Base-by-base conservation (phyloP, 2,329 filamentous ascomycete genomes). In the Talaromyces sp. region DNA sequence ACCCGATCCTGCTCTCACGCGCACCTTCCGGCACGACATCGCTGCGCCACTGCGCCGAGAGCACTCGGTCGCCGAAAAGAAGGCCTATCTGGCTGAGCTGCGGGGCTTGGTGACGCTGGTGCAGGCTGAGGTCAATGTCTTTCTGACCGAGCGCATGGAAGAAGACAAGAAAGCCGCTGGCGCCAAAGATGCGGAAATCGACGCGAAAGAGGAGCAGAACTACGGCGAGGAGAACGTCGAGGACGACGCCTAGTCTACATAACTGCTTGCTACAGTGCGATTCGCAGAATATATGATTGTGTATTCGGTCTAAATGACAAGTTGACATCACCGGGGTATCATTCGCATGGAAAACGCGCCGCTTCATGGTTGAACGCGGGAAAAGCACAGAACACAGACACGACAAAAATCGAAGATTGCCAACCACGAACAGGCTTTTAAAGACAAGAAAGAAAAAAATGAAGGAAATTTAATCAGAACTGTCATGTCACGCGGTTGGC, bases 141-240 rank as follows among this genome's bases (percentile, higher is more conserved):
- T 84, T 65, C 68, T 88, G 65, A 88, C 85, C 19, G 73, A 79
- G 64, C 83, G 81, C 62, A 87, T 87, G 85, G 83, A 83, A 51
- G 80, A 86, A 63, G 85, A 87, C 62, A 86, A 83, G 63, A 71
- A 71, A 32, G 61, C 64, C 1, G 73, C 74, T 17, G 69, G 67
- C 9, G n/a, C 53, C 26, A 66, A 69, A 43, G 60, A 73, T 26
- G 75, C 72, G n/a, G 72, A 72, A 24, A 70, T 74, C 56, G 73
- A 75, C 62, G 69, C 72, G 54, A 74, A 75, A 57, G 78, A 80
- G 58, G 79, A 80, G 62, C 82, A 84, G 63, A 83, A 92, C 70
- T 96, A 96, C 71, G 92, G 91, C 54, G 92, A 96, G 74, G 91
- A 96, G 72, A 84, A 87, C 26, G 78, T 84, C 12, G 86, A 88